These are phyloP conservation scores for Aspergillus sp. DNA, from an alignment of 2,329 filamentous ascomycete genomes.

Conservation along the genomic window DNA sequence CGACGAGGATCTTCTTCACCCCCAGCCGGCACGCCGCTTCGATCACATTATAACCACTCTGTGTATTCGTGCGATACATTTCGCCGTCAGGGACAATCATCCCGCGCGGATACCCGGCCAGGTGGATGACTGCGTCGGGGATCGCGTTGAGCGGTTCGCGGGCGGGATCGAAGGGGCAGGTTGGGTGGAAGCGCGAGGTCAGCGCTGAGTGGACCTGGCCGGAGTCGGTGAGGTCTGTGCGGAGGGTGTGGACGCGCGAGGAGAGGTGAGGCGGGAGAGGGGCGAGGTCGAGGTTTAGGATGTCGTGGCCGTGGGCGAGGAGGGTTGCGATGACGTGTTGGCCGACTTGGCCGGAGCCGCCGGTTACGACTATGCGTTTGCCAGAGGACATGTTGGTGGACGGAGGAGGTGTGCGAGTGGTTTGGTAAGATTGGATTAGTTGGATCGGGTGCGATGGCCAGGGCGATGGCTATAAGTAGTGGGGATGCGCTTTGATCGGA, in stretches of 20 bases:
- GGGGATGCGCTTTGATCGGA: no score
- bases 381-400: constrained; percentile 8
- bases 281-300: constrained; percentile 61
- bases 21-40: constrained; percentile 66
- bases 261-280: constrained; percentile 42
- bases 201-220: constrained; percentile 63
- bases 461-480: not conserved
- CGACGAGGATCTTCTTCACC: constrained; percentile 66
- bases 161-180: constrained; percentile 36
- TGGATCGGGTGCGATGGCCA: no score
- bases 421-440: not conserved
- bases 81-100: constrained; percentile 66
- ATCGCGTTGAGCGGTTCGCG: constrained; percentile 39
- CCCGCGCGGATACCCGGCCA: constrained; percentile 63
- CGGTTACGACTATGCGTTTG: constrained; percentile 58
- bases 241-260: constrained; percentile 58
- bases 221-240: constrained; percentile 59
- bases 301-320: constrained; percentile 54
- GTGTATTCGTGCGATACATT: constrained; percentile 61
- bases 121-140: constrained; percentile 67
- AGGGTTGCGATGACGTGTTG: constrained; percentile 60
- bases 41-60: constrained; percentile 64
- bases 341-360: constrained; percentile 61
- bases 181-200: constrained; percentile 61
- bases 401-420: not conserved